Evolutionary conservation across 345 rosid species (phyloP), one percentile per base, ranked within the genome.

Genomic region (Salix arbutifolia): DNA sequence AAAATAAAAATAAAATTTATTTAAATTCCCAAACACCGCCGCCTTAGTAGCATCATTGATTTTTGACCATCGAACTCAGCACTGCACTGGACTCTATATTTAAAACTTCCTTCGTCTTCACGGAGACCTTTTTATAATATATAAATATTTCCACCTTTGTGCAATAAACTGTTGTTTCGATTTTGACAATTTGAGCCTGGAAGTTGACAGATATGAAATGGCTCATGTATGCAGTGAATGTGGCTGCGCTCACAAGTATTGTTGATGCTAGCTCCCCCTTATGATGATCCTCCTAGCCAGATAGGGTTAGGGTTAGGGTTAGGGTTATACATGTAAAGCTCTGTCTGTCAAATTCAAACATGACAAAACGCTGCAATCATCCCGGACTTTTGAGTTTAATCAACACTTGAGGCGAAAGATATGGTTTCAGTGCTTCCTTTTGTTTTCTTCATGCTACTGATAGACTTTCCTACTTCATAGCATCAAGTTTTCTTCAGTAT

Each of bases 381-480:
- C 56, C 58, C 71, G 53, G 84, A 78, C 82, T 67, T 77, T 77
- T 10, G 66, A 74, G 83, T 68, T 78, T 53, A 76, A 81, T 78
- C 87, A 70, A 86, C 83, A 74, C 87, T 83, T 88, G 28, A 78
- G 84, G 84, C 85, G 79, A 86, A 88, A 88, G 89, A 79, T 74
- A 81, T 74, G 91, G 83, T 70, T 81, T 58, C 60, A 83, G 84
- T 83, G 88, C 85, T 30, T 62, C 37, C 37, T 35, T 35, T 77
- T 79, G 76, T 86, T 33, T 33, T 86, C 84, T 79, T 77, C 18
- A 25, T 76, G 78, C 44, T 83, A 77, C 69, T 81, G 80, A 84
- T 83, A 75, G 60, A 42, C 71, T n/a, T 77, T 73, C 60, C 74
- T 68, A 62, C 80, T 16, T 17, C 23, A 61, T 50, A 72, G 69